phyloP scores from a whole-genome alignment of 768 basidiomycete species.

The Boletus pseudo-olivaceus region DNA sequence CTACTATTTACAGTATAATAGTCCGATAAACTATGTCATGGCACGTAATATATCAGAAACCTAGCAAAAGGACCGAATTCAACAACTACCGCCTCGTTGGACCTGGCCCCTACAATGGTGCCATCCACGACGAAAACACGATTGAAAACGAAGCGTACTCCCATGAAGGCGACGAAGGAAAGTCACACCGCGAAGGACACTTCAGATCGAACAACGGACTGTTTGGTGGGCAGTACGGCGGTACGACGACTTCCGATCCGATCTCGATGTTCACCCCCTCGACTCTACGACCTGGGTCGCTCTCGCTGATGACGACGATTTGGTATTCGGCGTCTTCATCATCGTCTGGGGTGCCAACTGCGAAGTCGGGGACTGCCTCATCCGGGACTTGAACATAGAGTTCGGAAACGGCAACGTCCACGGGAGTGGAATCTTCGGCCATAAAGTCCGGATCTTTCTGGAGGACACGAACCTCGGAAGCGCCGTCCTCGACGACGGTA shows the following conservation, averaged over 20 bases:
- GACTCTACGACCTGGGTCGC: background rate
- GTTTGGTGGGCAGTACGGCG: background rate
- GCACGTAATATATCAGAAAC: too few relatives aligned
- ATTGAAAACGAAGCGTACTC: background rate
- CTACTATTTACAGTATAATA: too few relatives aligned
- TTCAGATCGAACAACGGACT: conserved; percentile 8
- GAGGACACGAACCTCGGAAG: conserved; percentile 4
- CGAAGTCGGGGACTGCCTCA: background rate
- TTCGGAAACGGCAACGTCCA: background rate
- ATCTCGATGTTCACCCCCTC: background rate
- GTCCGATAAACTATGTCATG: too few relatives aligned
- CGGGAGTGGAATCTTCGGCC: background rate
- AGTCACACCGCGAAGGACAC: conserved; percentile 6
- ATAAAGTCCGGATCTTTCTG: conserved; percentile 4
- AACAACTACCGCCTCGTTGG: background rate
- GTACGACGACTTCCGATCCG: background rate
- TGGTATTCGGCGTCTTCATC: background rate
- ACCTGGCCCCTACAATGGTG: conserved; percentile 7
- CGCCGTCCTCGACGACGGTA: conserved; percentile 10
- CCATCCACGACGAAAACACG: conserved; percentile 20
- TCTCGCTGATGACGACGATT: conserved; percentile 6
- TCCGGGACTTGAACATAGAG: background rate
- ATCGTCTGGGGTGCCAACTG: background rate
- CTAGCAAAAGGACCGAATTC: too few relatives aligned
- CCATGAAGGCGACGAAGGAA: background rate